Evolutionary conservation across 257 asterid species (phyloP), one percentile per base, ranked within the genome.

Genomic region (Ballota nigra): DNA sequence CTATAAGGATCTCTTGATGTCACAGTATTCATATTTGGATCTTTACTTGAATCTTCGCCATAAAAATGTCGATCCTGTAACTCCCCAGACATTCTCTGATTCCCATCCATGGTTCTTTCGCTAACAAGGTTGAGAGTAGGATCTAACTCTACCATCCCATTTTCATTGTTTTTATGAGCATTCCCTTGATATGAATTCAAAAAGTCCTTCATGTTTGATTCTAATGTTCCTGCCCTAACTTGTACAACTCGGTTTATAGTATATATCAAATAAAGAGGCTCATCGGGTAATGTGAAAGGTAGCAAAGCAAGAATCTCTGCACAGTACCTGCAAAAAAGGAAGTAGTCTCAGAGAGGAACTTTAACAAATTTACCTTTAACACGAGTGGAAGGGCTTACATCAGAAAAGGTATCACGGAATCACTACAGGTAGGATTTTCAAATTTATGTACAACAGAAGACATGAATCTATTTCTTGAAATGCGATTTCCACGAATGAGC

Each of bases 231-330:
- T 45, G 97, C 83, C 81, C 98, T 83, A 70, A 92, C 98, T 89
- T 95, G 99, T 58, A 88, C 88, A 68, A 87, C 83, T 74, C 99
- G 95, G 71, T 95, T 95, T 79, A 95, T 92, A 40, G 86, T 73
- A 80, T 89, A 89, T 65, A 95, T 84, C 79, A 95, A 83, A 85
- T 95, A 95, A 61, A 95, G 97, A 78, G 99, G 99, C 83, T 92
- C 99, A 76, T 95, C 98, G 16, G 98, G 96, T 18, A 83, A 72
- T 6, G 87, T 72, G 83, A 95, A 92, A 43, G 99, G 99, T 64
- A 95, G 89, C 86, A 86, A 75, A 62, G 99, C 91, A 77, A 95
- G 96, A 81, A 95, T 89, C 82, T 95, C 97, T 9, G 96, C 71
- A 79, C 98, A 95, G 75, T 95, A 95, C 68, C 99, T 95, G 96